Evolutionary conservation across 2,329 filamentous ascomycete genomes (phyloP), one percentile per base, ranked within the genome.

Genomic region (Alternaria longipes): DNA sequence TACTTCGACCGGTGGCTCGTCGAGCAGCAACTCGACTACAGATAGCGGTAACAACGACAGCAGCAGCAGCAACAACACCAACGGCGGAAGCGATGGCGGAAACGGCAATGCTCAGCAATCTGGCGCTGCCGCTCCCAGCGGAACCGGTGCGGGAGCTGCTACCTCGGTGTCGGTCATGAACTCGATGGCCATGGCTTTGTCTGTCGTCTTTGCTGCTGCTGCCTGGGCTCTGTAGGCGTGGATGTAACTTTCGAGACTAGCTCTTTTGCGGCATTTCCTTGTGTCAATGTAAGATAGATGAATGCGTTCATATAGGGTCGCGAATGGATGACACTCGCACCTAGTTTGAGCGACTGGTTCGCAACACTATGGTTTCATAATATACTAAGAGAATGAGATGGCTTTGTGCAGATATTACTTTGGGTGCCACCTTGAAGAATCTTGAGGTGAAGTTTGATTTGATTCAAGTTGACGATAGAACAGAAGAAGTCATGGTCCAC

Each of bases 111-210:
- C 44, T 53, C 38, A 51, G 38, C 28, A n/a, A 47, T 46, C 30
- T 40, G 41, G 41, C 12, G 22, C 58, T 14, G n/a, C 32, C 20
- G 44, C 32, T 18, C 41, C 56, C 12, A 41, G 45, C 11, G 49
- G 54, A 40, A 61, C 57, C 20, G 61, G 62, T 38, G 67, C 60
- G 0, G 62, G 61, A 46, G 63, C 64, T 26, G 41, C 54, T 34
- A 65, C 54, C 18, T 67, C 69, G 3, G 64, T 71, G 1, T 65
- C 69, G 6, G 42, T 64, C 8, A 56, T 68, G 18, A 72, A 72
- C 63, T 65, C 66, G 28, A 69, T 70, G 64, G 65, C 69, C 28
- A 66, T 74, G 64, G 68, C 58, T 11, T 51, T 74, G 40, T 73
- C 72, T 4, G 66, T 70, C n/a, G 64, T 73, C 51, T 71, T 73